Base-by-base conservation (phyloP, 176 grass and related monocot species). In the Triticum turgidum region DNA sequence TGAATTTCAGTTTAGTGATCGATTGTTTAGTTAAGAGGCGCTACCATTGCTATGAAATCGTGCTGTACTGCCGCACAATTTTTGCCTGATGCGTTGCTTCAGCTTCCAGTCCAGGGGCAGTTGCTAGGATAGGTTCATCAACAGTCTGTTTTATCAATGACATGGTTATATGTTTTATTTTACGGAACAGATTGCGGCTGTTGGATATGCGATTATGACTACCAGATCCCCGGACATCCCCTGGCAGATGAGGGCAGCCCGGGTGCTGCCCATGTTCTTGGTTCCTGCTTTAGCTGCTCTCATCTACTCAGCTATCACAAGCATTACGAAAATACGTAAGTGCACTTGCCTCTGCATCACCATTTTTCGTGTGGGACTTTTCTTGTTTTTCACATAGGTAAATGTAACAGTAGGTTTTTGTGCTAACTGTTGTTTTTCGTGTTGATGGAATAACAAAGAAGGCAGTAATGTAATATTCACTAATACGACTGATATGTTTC, bases 251-350 rank as follows among this genome's bases (percentile, higher is more conserved):
- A 99, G 92, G 20, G 83, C 97, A 77, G 37, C 67, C 29, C 71
- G 87, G 69, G 89, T 96, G 67, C 80, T 96, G 29, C 92, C 97
- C 30, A 89, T 99, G 90, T 84, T 96, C 75, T 29, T 92, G 65
- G 61, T 99, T 69, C 94, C 94, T 82, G 84, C 51, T 82, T 81
- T 96, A 30, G 92, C 90, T 88, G 87, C 87, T 89, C 45, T 87
- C 42, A 74, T 88, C 24, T 99, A 94, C 30, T 91, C 83, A 13
- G 34, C 82, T 61, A 79, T 99, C 84, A 68, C 82, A 88, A 90
- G 85, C 56, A 37, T 99, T 59, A 76, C 89, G 29, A 94, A 88
- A 88, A 86, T 94, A 68, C 73, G 97, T 99, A 96, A 93, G 90
- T 89, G 32, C 66, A 72, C 2, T 30, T 41, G 61, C 72, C 27